Evolutionary conservation across 805 yeast genomes (phyloP).

Genomic region (Pichia heedii): DNA sequence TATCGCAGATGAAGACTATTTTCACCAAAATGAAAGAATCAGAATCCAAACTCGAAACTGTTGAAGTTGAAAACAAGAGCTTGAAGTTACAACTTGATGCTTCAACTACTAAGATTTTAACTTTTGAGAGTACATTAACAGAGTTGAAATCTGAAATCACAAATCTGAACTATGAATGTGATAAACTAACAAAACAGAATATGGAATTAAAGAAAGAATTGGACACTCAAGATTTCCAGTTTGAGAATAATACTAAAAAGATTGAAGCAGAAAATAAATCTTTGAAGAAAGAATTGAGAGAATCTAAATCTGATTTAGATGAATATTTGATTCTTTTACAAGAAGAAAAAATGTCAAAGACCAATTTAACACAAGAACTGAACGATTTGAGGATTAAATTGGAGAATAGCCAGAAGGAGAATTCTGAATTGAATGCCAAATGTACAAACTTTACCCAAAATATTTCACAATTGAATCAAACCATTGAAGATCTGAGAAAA

Average conservation of each 20-base stretch:
- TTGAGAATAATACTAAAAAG: slow-evolving; percentile 33
- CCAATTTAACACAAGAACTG: slow-evolving; percentile 37
- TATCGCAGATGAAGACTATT: slow-evolving; percentile 66
- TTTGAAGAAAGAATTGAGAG: slow-evolving; percentile 29
- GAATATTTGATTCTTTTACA: slow-evolving; percentile 28
- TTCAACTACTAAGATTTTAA: not conserved
- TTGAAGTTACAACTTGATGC: slow-evolving; percentile 27
- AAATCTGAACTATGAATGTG: slow-evolving; percentile 47
- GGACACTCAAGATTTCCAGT: slow-evolving; percentile 32
- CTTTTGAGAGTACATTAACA: not conserved
- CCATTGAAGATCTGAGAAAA: slow-evolving; percentile 12
- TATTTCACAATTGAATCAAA: slow-evolving; percentile 17
- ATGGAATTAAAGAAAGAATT: slow-evolving; percentile 30
- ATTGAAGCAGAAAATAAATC: slow-evolving; percentile 32
- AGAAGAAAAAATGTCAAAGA: slow-evolving; percentile 36
- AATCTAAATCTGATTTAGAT: slow-evolving; percentile 28
- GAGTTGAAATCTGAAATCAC: slow-evolving; percentile 25
- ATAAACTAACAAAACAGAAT: slow-evolving; percentile 35
- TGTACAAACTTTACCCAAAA: slow-evolving; percentile 21
- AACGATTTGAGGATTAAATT: slow-evolving; percentile 24
- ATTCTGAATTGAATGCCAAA: slow-evolving; percentile 8
- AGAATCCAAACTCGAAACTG: slow-evolving; percentile 42
- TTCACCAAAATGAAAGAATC: slow-evolving; percentile 68
- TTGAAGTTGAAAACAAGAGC: slow-evolving; percentile 27
- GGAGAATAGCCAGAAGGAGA: slow-evolving; percentile 18